A percentile compares a stretch with the other conserved stretches of the same genome.
These are phyloP conservation scores for Crithidia expoeki DNA, from an alignment of 208 protist genomes.

Conservation along the genomic window DNA sequence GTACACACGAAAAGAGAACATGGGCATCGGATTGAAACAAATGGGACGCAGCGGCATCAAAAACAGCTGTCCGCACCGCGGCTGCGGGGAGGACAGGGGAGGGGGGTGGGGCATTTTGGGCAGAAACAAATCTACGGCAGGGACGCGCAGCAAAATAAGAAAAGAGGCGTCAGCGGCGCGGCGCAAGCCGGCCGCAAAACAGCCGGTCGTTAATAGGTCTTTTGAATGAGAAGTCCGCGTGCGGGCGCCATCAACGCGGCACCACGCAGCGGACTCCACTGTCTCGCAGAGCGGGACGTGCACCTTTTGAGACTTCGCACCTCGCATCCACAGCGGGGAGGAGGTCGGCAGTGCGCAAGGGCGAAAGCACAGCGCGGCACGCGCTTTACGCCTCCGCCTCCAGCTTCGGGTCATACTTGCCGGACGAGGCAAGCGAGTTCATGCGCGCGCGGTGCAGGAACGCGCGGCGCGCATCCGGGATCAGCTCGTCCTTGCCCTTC, in stretches of 20 bases:
- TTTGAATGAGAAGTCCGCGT: neutral
- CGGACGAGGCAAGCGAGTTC: conserved; percentile 64
- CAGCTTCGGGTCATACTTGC: conserved; percentile 60
- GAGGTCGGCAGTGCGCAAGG: neutral
- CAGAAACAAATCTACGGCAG: conserved; percentile 3
- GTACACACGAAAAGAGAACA: neutral
- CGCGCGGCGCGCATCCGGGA: conserved; percentile 79
- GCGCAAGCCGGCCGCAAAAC: neutral
- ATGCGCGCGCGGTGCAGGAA: conserved; percentile 81
- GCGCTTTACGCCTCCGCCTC: conserved; percentile 50
- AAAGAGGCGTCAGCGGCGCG: conserved; percentile 1
- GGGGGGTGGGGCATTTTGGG: neutral
- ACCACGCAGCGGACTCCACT: neutral
- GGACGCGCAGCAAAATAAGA: neutral
- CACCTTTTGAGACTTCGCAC: neutral
- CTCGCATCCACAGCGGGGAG: neutral
- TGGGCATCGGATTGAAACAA: neutral
- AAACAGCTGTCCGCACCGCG: neutral
- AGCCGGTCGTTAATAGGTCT: neutral
- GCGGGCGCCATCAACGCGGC: neutral
- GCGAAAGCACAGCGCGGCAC: neutral
- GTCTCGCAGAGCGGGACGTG: neutral
- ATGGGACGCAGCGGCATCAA: neutral
- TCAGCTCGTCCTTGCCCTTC: conserved; percentile 82
- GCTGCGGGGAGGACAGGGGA: too few species aligned